Conservation (phyloP, 352 stramenopile species). For the Globisporangium splendens region DNA sequence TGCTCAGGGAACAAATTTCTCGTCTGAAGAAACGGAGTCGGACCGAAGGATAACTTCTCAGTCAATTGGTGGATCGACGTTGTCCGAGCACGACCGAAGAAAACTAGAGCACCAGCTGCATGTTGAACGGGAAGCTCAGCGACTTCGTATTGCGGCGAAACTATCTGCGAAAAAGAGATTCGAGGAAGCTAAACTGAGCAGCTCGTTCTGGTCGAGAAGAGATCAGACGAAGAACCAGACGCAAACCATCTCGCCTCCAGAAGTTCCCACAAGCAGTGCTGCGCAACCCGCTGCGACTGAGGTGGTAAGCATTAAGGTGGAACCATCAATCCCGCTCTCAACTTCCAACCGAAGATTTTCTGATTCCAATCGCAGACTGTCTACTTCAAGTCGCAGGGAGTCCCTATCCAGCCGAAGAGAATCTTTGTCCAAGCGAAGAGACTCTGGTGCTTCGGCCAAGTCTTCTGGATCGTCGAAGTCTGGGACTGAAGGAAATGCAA, state of each 20-base stretch:
- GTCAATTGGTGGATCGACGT: neutral
- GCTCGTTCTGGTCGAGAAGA: constrained; percentile 55
- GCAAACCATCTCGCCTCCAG: constrained; percentile 10
- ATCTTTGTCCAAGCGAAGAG: constrained; percentile 14
- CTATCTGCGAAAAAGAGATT: constrained; percentile 72
- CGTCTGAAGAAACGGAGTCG: neutral
- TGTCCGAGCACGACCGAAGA: constrained; percentile 32
- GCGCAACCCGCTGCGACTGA: neutral
- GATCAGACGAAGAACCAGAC: constrained; percentile 44
- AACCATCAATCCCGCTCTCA: constrained; percentile 9
- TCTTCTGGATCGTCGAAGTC: constrained; percentile 51
- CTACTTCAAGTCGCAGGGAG: constrained; percentile 2
- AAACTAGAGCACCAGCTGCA: constrained; percentile 53
- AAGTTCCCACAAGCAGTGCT: neutral
- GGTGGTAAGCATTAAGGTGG: neutral
- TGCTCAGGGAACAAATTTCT: constrained; percentile 1
- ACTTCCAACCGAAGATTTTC: constrained; percentile 13
- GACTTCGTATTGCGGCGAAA: constrained; percentile 59
- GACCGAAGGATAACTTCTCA: constrained; percentile 2
- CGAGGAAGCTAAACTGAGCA: constrained; percentile 70
- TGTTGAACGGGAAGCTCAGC: constrained; percentile 62
- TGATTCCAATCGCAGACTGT: constrained; percentile 9
- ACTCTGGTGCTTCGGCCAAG: constrained; percentile 54
- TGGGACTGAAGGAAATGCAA: constrained; percentile 5
- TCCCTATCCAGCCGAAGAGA: constrained; percentile 9